Evolutionary conservation across 2,329 filamentous ascomycete species (phyloP).

Genomic region (Diplocarpon rosae): DNA sequence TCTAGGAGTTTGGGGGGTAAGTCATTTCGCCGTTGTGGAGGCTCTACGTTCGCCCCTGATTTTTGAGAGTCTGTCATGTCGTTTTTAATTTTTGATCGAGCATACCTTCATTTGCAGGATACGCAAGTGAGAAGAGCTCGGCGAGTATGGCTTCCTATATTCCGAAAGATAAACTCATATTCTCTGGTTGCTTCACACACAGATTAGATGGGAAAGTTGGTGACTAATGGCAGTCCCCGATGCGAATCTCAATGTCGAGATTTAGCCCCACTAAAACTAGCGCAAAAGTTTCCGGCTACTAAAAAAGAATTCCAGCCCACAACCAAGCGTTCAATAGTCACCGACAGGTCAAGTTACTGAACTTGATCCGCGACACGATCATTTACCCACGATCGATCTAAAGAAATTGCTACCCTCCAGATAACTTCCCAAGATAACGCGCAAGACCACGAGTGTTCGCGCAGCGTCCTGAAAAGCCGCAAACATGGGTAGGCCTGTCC

Average conservation of each 20-base stretch:
- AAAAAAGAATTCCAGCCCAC: conserved; percentile 9
- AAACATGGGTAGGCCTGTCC: conserved; percentile 46
- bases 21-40: conserved; percentile 6
- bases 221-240: background rate
- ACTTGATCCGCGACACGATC: conserved; percentile 11
- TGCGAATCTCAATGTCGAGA: too few species aligned
- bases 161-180: too few species aligned
- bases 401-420: conserved; percentile 20
- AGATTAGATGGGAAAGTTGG: background rate
- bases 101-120: conserved; percentile 21
- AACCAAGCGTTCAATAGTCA: background rate
- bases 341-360: background rate
- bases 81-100: conserved; percentile 18
- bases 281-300: too few species aligned
- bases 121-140: background rate
- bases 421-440: conserved; percentile 19
- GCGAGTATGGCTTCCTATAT: background rate
- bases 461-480: conserved; percentile 38
- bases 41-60: conserved; percentile 3
- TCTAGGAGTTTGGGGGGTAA: conserved; percentile 35
- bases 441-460: conserved; percentile 29
- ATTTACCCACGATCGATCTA: background rate
- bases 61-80: conserved; percentile 15
- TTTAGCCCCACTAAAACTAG: too few species aligned
- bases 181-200: too few species aligned